Percentiles rank a stretch among this genome's conserved stretches.
Evolutionary conservation across 352 stramenopile species (phyloP).

Genomic region (Salisapilia sapeloensis): DNA sequence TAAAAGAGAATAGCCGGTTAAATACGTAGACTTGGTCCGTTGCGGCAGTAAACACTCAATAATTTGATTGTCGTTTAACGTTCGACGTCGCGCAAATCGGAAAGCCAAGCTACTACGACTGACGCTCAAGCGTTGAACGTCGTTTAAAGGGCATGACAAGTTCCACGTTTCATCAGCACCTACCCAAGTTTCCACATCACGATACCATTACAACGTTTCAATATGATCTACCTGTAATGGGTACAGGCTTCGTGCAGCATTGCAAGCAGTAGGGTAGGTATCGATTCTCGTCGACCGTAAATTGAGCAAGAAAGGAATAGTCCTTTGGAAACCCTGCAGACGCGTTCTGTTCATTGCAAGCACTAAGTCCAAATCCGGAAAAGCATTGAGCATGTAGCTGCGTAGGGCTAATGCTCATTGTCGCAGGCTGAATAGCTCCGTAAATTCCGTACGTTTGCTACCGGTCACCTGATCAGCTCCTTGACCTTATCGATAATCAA

Average conservation of each 20-base stretch:
- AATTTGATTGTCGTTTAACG: slow-evolving; percentile 24
- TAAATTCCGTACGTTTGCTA: slow-evolving; percentile 45
- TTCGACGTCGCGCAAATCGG: slow-evolving; percentile 37
- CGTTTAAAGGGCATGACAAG: slow-evolving; percentile 47
- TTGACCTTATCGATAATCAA: too few relatives aligned
- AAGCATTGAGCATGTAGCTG: slow-evolving; percentile 38
- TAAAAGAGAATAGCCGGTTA: slow-evolving; percentile 33
- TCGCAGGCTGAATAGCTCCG: slow-evolving; percentile 29
- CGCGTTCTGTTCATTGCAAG: slow-evolving; percentile 29
- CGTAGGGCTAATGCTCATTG: slow-evolving; percentile 12
- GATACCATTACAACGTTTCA: background rate
- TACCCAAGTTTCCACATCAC: background rate
- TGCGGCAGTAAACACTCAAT: slow-evolving; percentile 39
- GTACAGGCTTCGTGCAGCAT: slow-evolving; percentile 58
- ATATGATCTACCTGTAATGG: too few relatives aligned
- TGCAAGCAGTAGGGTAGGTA: slow-evolving; percentile 43
- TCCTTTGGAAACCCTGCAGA: slow-evolving; percentile 21
- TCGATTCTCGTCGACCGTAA: slow-evolving; percentile 18
- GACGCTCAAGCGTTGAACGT: slow-evolving; percentile 43
- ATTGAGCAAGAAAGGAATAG: slow-evolving; percentile 34
- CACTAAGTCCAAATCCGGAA: slow-evolving; percentile 37
- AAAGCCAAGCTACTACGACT: slow-evolving; percentile 32
- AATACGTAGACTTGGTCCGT: slow-evolving; percentile 25
- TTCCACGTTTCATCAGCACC: slow-evolving; percentile 67
- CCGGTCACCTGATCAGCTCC: too few relatives aligned